phyloP scores from a whole-genome alignment of 2,329 filamentous ascomycete genomes.

The Xylaria sp. region DNA sequence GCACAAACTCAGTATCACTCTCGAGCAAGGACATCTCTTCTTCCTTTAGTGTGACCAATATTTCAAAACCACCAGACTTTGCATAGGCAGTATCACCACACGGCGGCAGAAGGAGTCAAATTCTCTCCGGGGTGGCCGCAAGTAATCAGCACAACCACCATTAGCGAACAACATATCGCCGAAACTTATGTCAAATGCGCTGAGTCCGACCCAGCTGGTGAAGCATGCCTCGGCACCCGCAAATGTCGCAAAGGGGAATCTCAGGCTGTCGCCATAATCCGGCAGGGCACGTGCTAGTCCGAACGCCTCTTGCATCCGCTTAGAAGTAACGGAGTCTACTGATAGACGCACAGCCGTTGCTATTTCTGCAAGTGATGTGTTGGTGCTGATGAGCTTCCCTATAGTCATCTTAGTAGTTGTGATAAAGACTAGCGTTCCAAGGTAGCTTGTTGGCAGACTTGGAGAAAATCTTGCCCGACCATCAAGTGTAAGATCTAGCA shows the following conservation, averaged over 20 bases:
- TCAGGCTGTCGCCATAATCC: conserved; percentile 2
- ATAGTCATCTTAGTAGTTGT: conserved; percentile 5
- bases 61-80: conserved; percentile 11
- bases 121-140: conserved; percentile 6
- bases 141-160: conserved; percentile 1
- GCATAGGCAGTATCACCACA: conserved; percentile 12
- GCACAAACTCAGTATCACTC: conserved; percentile 1
- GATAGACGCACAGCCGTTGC: not conserved
- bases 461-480: not conserved
- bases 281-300: conserved; percentile 3
- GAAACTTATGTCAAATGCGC: conserved; percentile 9
- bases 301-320: conserved; percentile 10
- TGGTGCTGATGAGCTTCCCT: conserved; percentile 1
- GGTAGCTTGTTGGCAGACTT: not conserved
- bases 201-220: conserved; percentile 13
- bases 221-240: conserved; percentile 8
- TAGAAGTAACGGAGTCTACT: conserved; percentile 5
- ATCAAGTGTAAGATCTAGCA: conserved; percentile 9
- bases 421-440: conserved; percentile 9
- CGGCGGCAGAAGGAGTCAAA: conserved; percentile 10
- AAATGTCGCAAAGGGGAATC: conserved; percentile 7
- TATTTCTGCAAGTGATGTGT: conserved; percentile 3
- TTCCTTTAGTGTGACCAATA: conserved; percentile 7
- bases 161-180: conserved; percentile 9
- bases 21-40: conserved; percentile 6